Evolutionary conservation across 2,329 filamentous ascomycete species (phyloP), one percentile per base, ranked within the genome.

Genomic region (Zymoseptoria ardabiliae): DNA sequence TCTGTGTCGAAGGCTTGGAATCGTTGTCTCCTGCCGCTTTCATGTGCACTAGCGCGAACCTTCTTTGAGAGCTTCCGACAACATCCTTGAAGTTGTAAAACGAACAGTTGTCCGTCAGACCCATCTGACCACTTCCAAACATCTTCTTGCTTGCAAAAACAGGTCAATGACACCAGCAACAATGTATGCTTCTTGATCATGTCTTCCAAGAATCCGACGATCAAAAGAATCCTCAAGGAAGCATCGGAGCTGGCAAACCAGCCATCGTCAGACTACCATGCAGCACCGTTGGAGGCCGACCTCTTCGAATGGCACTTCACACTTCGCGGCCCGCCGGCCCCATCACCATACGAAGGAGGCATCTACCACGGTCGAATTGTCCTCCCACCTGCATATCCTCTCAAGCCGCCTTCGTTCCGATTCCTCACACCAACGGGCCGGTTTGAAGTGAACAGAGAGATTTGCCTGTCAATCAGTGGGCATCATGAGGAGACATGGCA

Each of bases 231-330:
- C 73, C 81, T 97, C 71, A 91, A 90, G 76, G 94, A 97, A 85
- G 92, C 93, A 59, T 82, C 88, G 60, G 94, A 97, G 73, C 84
- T 99, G 58, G 86, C 90, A 61, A 81, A 80, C 60, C 83, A 88
- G 45, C 91, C 93, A 4, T 94, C 90, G 2, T 80, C 89, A 57
- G 91, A 96, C 77, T 95, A 93, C 76, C 85, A 88, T 67, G 94
- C 93, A 49, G 81, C 86, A 3, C 94, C 94, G 0, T 84, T 93
- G 63, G 93, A 97, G 72, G 81, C 85, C 30, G 91, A 97, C 75
- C 86, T 99, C 57, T 96, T 96, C 77, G 92, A 97, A 76, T 99
- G 94, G 94, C 94, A 99, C 79, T 99, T 97, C 77, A 99, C 94
- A 0, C 81, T 99, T n/a, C 85, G 88, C 55, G 94, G 94, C 0